Base-by-base conservation (phyloP, 805 yeast genomes). In the Vanderwaltozyma yarrowii region DNA sequence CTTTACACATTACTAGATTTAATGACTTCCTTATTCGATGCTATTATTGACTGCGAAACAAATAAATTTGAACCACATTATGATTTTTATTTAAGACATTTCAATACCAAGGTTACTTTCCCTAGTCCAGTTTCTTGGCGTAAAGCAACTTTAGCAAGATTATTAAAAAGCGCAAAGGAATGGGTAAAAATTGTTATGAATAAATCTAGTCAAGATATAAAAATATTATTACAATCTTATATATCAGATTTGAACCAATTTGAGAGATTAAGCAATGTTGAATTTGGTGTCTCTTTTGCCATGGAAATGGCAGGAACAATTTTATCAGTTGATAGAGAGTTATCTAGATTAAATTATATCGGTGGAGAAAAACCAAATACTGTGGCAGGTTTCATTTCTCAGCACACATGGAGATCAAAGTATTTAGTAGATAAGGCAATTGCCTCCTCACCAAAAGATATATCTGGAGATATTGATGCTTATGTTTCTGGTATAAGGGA, bases 241-340 rank as follows among this genome's bases (percentile, higher is more conserved):
- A 74, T 87, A 3, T 70, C 85, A 2, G 70, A 66, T 21, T 47
- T 62, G 46, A 63, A 67, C 19, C 43, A 48, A 41, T 56, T 49
- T 39, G 62, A 49, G 44, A 61, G 51, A 45, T 54, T 56, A 46
- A 70, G 58, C 49, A 64, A 50, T 49, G 71, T 83, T 30, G 79
- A 82, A 40, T 78, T 72, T 51, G 97, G 97, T 38, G 80, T 87
- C 35, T 79, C 94, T 0, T 84, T 89, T 67, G 97, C 98, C 0
- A 64, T 88, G 41, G 92, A 84, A 46, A 73, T 86, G 78, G 94
- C 95, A 1, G 86, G 92, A 4, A 58, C 73, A 4, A 71, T 85
- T 11, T 62, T 78, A n/a, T 68, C 78, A 15, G 69, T 68, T 21
- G 94, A 85, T 49, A 64, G 78, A 32, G 92, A 82, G 49, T 58